phyloP scores from a whole-genome alignment of 306 rosid species.

The Calophaca sinica region DNA sequence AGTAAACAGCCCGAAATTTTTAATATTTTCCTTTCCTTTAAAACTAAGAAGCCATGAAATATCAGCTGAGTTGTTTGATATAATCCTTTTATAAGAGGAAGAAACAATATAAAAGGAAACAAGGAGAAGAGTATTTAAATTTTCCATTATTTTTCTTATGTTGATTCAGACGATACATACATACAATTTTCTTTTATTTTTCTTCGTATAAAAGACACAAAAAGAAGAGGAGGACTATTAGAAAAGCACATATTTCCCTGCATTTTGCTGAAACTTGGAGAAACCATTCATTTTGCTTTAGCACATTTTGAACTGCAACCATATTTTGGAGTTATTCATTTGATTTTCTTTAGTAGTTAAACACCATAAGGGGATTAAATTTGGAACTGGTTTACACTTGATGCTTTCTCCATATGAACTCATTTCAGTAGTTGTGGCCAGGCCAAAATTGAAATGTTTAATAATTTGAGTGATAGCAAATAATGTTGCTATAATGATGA shows the following conservation, averaged over 20 bases:
- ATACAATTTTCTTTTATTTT: not conserved
- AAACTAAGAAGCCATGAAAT: not conserved
- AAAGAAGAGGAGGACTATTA: not conserved
- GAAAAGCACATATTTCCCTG: not conserved
- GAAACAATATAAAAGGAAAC: not conserved
- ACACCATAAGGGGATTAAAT: not conserved
- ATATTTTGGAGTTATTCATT: conserved; percentile 17
- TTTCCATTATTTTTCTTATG: not conserved
- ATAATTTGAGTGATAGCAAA: conserved; percentile 10
- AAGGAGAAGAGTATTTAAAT: not conserved
- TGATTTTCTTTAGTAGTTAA: not conserved
- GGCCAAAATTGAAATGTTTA: conserved; percentile 12
- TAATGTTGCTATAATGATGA: conserved; percentile 19
- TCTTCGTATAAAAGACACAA: not conserved
- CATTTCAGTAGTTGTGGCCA: conserved; percentile 16
- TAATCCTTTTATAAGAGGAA: not conserved
- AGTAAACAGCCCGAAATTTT: no score
- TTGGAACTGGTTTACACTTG: not conserved
- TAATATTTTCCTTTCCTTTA: not conserved
- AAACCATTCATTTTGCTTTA: not conserved
- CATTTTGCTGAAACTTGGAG: not conserved
- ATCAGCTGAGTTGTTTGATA: not conserved
- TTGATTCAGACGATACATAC: not conserved
- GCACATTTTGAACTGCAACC: not conserved
- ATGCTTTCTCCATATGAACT: not conserved